Percentiles rank a stretch among this genome's conserved stretches.
Conservation (phyloP, 345 rosid genomes). For the Boechera divaricarpa region DNA sequence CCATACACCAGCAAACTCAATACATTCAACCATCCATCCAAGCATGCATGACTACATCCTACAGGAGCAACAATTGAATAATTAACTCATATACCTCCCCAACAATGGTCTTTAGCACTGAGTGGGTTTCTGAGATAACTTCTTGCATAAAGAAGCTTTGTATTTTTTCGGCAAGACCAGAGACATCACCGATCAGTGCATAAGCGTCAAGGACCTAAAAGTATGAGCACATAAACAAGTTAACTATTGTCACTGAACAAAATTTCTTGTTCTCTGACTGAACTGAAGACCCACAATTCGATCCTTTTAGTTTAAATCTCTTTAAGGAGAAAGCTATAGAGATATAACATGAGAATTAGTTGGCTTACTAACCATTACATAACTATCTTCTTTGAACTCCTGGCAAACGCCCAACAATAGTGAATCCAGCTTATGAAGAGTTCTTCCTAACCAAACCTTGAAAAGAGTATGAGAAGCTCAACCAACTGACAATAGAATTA, state of each 20-base stretch:
- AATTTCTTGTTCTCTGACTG: not conserved
- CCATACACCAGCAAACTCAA: conserved; percentile 23
- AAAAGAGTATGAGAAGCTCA: conserved; percentile 39
- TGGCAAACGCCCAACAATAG: conserved; percentile 94
- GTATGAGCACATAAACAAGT: conserved; percentile 32
- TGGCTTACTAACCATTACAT: conserved; percentile 74
- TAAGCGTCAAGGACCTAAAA: conserved; percentile 95
- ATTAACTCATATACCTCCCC: conserved; percentile 66
- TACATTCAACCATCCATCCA: conserved; percentile 34
- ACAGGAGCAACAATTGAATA: conserved; percentile 16
- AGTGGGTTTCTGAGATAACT: conserved; percentile 90
- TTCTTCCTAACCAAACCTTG: conserved; percentile 96
- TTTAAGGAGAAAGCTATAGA: conserved; percentile 22
- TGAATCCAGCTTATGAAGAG: conserved; percentile 95
- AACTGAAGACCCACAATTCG: conserved; percentile 3
- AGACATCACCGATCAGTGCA: conserved; percentile 95
- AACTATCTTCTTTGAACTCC: conserved; percentile 87
- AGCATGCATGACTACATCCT: conserved; percentile 27
- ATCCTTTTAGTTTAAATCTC: not conserved
- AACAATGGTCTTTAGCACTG: conserved; percentile 71
- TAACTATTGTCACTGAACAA: conserved; percentile 31
- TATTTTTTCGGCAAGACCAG: conserved; percentile 98
- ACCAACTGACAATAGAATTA: conserved; percentile 23
- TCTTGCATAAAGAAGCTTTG: conserved; percentile 99
- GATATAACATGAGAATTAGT: conserved; percentile 30